A percentile compares a stretch with the other conserved stretches of the same genome.
Evolutionary conservation across 768 basidiomycete genomes (phyloP).

Genomic region (Aureoboletus auriporus): DNA sequence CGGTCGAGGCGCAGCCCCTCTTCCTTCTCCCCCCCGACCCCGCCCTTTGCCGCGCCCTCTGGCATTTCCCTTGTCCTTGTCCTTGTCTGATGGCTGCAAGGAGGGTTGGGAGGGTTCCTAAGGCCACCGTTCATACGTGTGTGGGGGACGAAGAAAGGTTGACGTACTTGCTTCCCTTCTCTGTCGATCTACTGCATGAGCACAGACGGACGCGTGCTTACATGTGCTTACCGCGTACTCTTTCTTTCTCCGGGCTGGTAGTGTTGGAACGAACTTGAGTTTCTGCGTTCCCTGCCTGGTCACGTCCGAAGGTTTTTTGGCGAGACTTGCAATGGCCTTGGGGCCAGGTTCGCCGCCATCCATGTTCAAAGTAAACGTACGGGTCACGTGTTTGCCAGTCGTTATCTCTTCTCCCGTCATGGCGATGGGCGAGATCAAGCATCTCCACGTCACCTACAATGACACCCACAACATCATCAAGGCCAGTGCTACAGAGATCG

Average conservation of each 20-base stretch:
- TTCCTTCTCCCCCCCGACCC: slow-evolving; percentile 53
- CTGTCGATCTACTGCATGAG: slow-evolving; percentile 32
- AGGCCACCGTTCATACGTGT: slow-evolving; percentile 6
- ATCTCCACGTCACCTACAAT: slow-evolving; percentile 80
- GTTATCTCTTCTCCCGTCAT: neutral
- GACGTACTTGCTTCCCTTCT: slow-evolving; percentile 61
- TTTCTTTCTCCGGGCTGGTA: slow-evolving; percentile 74
- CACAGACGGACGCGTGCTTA: neutral
- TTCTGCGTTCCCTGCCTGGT: slow-evolving; percentile 73
- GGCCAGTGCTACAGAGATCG: slow-evolving; percentile 61
- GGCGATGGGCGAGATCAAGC: slow-evolving; percentile 44
- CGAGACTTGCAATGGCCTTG: slow-evolving; percentile 74
- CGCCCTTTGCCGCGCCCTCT: slow-evolving; percentile 45
- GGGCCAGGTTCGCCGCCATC: slow-evolving; percentile 24
- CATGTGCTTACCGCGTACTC: slow-evolving; percentile 49
- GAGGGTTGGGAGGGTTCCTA: slow-evolving; percentile 47
- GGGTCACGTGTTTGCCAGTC: slow-evolving; percentile 16
- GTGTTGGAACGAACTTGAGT: slow-evolving; percentile 76
- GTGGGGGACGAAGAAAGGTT: neutral
- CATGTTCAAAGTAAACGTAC: neutral
- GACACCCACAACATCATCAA: slow-evolving; percentile 89
- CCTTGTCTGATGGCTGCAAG: slow-evolving; percentile 30
- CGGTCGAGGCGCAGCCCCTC: slow-evolving; percentile 41
- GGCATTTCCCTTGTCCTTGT: slow-evolving; percentile 40
- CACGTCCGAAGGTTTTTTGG: slow-evolving; percentile 65